These are phyloP conservation scores for Boletus huronensis DNA, from an alignment of 768 basidiomycete species.

Conservation along the genomic window DNA sequence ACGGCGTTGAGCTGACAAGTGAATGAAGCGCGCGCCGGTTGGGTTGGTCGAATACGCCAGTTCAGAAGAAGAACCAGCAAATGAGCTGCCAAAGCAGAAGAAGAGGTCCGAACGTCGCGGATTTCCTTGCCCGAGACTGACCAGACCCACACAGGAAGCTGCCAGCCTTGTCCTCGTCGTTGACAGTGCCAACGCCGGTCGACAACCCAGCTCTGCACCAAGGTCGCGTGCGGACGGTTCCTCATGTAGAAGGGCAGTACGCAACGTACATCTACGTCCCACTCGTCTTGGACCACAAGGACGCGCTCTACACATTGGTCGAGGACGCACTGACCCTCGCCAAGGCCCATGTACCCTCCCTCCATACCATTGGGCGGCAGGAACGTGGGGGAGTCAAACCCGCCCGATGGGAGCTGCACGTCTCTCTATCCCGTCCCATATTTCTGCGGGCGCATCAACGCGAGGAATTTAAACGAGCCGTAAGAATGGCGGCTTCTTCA, in stretches of 20 bases:
- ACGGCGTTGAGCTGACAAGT: background rate
- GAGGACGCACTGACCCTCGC: conserved; percentile 43
- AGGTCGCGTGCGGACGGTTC: conserved; percentile 69
- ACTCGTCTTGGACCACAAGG: conserved; percentile 42
- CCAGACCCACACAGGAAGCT: conserved; percentile 46
- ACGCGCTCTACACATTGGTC: conserved; percentile 45
- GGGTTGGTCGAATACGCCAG: conserved; percentile 48
- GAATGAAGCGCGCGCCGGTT: conserved; percentile 25
- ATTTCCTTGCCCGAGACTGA: background rate
- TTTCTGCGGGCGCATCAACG: conserved; percentile 78
- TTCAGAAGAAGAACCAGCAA: conserved; percentile 42
- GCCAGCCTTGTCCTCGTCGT: conserved; percentile 51
- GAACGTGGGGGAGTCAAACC: background rate
- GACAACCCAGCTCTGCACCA: conserved; percentile 82
- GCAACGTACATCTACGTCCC: conserved; percentile 76
- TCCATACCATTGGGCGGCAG: conserved; percentile 43
- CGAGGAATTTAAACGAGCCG: conserved; percentile 62
- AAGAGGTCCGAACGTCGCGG: conserved; percentile 35
- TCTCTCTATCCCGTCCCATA: conserved; percentile 82
- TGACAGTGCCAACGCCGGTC: conserved; percentile 47
- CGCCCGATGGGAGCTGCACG: conserved; percentile 54
- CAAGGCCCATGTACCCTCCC: conserved; percentile 41
- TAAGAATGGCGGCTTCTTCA: conserved; percentile 49
- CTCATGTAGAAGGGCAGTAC: conserved; percentile 86
- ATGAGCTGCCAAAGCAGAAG: conserved; percentile 28